Base-by-base conservation (phyloP, 2,329 filamentous ascomycete species). In the Plectosphaerella cucumerina region DNA sequence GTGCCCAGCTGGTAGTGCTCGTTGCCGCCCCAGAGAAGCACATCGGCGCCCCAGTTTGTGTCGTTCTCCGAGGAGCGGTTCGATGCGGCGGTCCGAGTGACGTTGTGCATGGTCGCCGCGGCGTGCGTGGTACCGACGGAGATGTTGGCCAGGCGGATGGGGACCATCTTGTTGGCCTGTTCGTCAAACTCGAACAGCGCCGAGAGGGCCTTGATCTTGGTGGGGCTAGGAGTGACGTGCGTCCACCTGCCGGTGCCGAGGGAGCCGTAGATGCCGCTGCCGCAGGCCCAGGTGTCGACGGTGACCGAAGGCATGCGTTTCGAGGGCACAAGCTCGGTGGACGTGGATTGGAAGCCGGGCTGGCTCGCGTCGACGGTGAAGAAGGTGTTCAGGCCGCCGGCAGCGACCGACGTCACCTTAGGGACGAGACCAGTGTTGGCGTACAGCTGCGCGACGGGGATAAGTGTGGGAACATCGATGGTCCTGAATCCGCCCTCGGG, bases 1-100 rank as follows among this genome's bases (percentile, higher is more conserved):
- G 88, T 97, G 12, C 94, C 94, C 22, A 99, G 81, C 70, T 99
- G 94, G 68, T 88, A 97, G 65, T 86, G 82, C 71, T 97, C 92
- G 62, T 97, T 99, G 49, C 90, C 90, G 55, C 94, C 94, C 90
- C 92, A 99, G 76, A 90, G 95, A 2, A 97, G 67, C 26, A 92
- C 85, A 65, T 97, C 94, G 5, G 87, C 84, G 46, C 94, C 94
- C 82, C 86, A 96, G 65, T 94, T 92, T 1, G 85, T 90, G 61
- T 91, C 87, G 57, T 89, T 87, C 39, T 81, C 73, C 1, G 78
- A 77, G 15, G 60, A 74, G 49, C 64, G 70, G 54, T 60, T 65
- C 2, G 77, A 72, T 2, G 85, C 78, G 15, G 76, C 71, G 6
- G 91, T 77, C 49, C 84, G 77, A 1, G 89, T 89, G 26, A 87